Percentiles rank a stretch among this genome's conserved stretches.
phyloP scores from a whole-genome alignment of 2,329 filamentous ascomycete genomes.

The Fusarium continuum region DNA sequence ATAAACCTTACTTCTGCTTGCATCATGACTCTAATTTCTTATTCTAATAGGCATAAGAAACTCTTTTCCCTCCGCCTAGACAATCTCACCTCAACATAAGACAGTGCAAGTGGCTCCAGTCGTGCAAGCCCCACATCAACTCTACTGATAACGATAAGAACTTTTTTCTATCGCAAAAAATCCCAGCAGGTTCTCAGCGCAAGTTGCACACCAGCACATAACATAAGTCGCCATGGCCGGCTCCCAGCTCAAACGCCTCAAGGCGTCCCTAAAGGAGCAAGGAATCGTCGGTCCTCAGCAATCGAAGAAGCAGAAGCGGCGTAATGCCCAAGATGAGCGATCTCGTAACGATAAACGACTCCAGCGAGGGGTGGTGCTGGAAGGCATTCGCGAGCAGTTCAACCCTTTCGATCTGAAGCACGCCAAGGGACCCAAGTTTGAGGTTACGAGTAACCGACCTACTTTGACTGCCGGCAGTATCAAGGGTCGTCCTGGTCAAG shows the following conservation, averaged over 20 bases:
- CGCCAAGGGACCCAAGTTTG: constrained; percentile 82
- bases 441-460: constrained; percentile 76
- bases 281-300: constrained; percentile 91
- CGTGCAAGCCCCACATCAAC: constrained; percentile 14
- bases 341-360: constrained; percentile 76
- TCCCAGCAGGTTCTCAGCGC: constrained; percentile 9
- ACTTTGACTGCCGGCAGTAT: constrained; percentile 65
- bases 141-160: constrained; percentile 44
- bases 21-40: too few relatives aligned
- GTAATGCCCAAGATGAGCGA: constrained; percentile 72
- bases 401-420: constrained; percentile 97
- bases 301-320: constrained; percentile 93
- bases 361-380: constrained; percentile 79
- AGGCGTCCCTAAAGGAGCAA: constrained; percentile 87
- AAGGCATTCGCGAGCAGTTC: constrained; percentile 92
- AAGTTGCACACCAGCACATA: constrained; percentile 28
- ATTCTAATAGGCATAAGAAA: too few relatives aligned
- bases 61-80: too few relatives aligned
- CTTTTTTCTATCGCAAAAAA: constrained; percentile 42
- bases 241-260: constrained; percentile 95
- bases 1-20: too few relatives aligned
- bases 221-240: constrained; percentile 76
- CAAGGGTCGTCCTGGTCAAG: constrained; percentile 80
- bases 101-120: not conserved
- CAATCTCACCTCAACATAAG: not conserved